A percentile compares a stretch with the other conserved stretches of the same genome.
phyloP scores from a whole-genome alignment of 2,329 filamentous ascomycete genomes.

The Hyphodiscus sp. region DNA sequence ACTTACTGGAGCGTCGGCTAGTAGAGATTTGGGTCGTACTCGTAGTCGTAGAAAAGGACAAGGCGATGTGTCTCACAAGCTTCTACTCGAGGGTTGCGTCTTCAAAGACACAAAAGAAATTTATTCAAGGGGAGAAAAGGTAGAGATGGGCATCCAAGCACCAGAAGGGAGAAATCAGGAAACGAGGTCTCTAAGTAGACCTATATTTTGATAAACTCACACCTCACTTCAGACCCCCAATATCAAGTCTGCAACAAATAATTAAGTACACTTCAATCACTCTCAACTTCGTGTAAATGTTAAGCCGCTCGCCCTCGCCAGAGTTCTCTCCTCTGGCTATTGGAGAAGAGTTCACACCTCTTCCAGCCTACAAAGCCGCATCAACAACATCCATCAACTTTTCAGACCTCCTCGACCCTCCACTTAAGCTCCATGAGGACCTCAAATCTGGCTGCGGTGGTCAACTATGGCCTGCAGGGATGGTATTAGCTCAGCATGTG shows the following conservation, averaged over 20 bases:
- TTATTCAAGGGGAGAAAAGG: too few species aligned
- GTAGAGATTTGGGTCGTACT: too few species aligned
- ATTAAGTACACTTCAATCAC: too few species aligned
- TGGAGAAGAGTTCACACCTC: slow-evolving; percentile 50
- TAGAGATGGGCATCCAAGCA: too few species aligned
- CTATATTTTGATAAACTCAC: not conserved
- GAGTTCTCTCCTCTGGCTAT: slow-evolving; percentile 34
- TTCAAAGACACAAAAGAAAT: not conserved
- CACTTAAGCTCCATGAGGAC: slow-evolving; percentile 77
- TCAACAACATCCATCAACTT: slow-evolving; percentile 54
- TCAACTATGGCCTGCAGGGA: slow-evolving; percentile 89
- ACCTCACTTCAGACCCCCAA: not conserved
- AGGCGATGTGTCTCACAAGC: too few species aligned
- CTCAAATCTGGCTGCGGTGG: slow-evolving; percentile 84
- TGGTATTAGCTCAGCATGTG: slow-evolving; percentile 82
- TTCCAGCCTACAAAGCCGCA: slow-evolving; percentile 51
- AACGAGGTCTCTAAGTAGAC: not conserved
- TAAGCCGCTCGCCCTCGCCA: slow-evolving; percentile 25
- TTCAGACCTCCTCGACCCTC: slow-evolving; percentile 62
- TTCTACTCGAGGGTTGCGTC: not conserved
- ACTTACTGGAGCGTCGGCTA: too few species aligned
- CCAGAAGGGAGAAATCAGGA: not conserved
- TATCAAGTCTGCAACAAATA: not conserved
- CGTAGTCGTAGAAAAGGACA: too few species aligned
- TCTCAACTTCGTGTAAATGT: slow-evolving; percentile 15